Base-by-base conservation (phyloP, 805 yeast genomes). In the Metschnikowia rubicola region DNA sequence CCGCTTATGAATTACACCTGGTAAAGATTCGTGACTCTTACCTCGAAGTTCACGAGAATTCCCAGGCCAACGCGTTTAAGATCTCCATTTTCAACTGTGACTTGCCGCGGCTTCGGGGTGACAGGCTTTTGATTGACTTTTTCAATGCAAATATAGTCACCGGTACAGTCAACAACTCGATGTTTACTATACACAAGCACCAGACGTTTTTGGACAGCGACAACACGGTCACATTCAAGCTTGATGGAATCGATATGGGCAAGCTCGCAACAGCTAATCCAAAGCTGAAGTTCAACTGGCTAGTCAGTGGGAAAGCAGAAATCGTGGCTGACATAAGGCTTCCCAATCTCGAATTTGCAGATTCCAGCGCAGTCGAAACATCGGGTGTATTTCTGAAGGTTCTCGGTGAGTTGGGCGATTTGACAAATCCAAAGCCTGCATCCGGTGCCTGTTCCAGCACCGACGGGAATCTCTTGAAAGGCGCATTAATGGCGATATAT, bases 141-240 rank as follows among this genome's bases (percentile, higher is more conserved):
- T 76, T 86, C 65, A 83, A 81, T 60, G 88, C 90, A 11, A 74
- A 75, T 46, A 81, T 83, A 41, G 81, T 84, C 30, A 81, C 86
- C 12, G 95, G 95, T 0, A 80, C 91, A 0, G 71, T 86, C 11
- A 84, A 86, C 58, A 84, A 84, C 44, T 80, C 94, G 1, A 70
- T 87, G 63, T 86, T 86, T 65, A 84, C 90, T 0, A 74, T 87
- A 19, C 94, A 86, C 56, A 85, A 85, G 59, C 78, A 86, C 55
- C 92, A 86, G 59, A 75, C 77, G 46, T 65, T 74, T 50, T 69
- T 61, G 34, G 60, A 58, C 17, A 53, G 50, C 31, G 62, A 57
- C 17, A 55, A 58, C 42, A 56, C 63, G 4, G 66, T 70, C 13
- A 60, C 74, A 12, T 71, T 70, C 57, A 72, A 71, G 52, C 54